Conservation (phyloP, 768 basidiomycete species). For the Boletus eberwhitei region DNA sequence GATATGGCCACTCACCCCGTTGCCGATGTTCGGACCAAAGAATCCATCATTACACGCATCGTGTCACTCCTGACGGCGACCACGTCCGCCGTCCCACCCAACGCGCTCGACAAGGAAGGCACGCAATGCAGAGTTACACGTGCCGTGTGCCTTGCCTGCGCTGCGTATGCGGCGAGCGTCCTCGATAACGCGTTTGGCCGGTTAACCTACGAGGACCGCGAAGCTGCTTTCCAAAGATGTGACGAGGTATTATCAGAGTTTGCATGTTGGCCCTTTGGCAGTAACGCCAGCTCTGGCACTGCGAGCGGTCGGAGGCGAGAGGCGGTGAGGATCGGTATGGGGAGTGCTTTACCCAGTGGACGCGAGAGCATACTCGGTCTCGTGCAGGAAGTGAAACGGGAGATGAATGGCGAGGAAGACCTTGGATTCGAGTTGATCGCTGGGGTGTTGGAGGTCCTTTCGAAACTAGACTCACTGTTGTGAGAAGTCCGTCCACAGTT, state of each 20-base stretch:
- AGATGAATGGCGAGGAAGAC: constrained; percentile 73
- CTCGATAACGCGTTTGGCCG: constrained; percentile 91
- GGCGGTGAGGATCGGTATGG: constrained; percentile 51
- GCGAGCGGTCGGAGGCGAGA: constrained; percentile 41
- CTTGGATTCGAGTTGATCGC: constrained; percentile 87
- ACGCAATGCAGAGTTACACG: constrained; percentile 78
- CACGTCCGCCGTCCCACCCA: constrained; percentile 73
- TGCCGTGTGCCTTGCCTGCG: constrained; percentile 82
- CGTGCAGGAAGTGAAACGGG: constrained; percentile 69
- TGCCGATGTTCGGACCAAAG: constrained; percentile 88
- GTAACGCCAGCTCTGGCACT: constrained; percentile 32
- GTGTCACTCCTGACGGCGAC: constrained; percentile 77
- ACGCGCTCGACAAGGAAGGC: constrained; percentile 72
- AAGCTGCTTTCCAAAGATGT: constrained; percentile 88
- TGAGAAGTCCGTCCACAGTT: constrained; percentile 10
- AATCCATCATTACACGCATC: constrained; percentile 73
- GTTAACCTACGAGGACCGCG: constrained; percentile 88
- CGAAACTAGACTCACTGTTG: constrained; percentile 75
- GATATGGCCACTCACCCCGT: constrained; percentile 99
- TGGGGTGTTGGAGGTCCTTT: constrained; percentile 89
- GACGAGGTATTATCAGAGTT: constrained; percentile 96
- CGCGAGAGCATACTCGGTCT: constrained; percentile 72
- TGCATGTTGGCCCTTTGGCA: constrained; percentile 82
- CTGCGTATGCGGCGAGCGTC: constrained; percentile 93
- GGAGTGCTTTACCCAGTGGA: constrained; percentile 48